Base-by-base conservation (phyloP, 2,329 filamentous ascomycete species). In the Aspergillus ruber region DNA sequence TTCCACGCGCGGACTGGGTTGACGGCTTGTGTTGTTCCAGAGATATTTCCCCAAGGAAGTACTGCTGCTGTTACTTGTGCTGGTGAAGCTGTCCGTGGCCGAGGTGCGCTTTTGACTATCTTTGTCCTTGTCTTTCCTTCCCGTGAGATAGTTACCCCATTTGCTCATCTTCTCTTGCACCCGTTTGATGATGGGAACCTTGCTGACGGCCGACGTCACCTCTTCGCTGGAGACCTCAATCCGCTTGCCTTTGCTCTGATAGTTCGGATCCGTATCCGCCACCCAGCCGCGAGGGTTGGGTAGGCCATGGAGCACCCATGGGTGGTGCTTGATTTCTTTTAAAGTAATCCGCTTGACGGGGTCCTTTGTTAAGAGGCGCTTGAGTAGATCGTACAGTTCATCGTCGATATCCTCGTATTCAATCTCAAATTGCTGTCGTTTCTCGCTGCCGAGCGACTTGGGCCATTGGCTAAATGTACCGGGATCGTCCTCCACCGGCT, bases 181-280 rank as follows among this genome's bases (percentile, higher is more conserved):
- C 29, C 89, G 84, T 62, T 95, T 88, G 17, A 97, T 77, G 52
- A 96, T 83, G 6, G 86, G 90, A 44, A 96, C 82, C 32, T 90
- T 90, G 13, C 95, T 85, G 47, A 98, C 93, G 48, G 93, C 93
- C 47, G 83, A 82, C 41, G 89, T 90, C 60, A 98, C 83, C 69
- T 98, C 93, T 61, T 84, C 84, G 56, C 88, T 89, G 50, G 95
- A 90, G 42, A 97, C 88, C 65, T 96, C 85, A 59, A 98, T 97
- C 68, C 83, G 89, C 63, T 86, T 84, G 55, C 89, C 90, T 48
- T 87, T 82, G 27, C 83, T 85, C 50, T 85, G 85, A 32, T 84
- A 80, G 33, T 82, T 84, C 2, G 90, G 90, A 60, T 97, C 91
- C 1, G 90, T 95, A 53, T 95, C 89, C 58, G 95, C 89, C n/a